Evolutionary conservation across 257 asterid species (phyloP), one percentile per base, ranked within the genome.

Genomic region (Ilex aquifolium): DNA sequence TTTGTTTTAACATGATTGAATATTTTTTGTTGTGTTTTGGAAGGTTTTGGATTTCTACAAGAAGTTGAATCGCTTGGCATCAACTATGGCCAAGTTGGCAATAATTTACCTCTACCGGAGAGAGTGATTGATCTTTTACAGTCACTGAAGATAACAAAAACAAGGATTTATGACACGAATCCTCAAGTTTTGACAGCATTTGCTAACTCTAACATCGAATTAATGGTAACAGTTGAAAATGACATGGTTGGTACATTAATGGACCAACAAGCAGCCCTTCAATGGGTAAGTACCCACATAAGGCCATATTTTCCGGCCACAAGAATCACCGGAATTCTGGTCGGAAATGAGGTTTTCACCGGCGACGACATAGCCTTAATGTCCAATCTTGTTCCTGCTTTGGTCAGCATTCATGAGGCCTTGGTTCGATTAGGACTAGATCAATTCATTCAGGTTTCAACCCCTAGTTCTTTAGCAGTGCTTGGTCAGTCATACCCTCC

Each of bases 151-250:
- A 62, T 92, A 7, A 69, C 91, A 2, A 85, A 83, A 62, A 80
- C 95, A n/a, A 72, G 95, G 70, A 88, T 92, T 64, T 92, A 88
- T 72, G 98, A 92, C 70, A 87, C 98, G 0, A 83, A 92, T 49
- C 95, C 95, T 6, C 79, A 76, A 60, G 65, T 88, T 13, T 65
- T 92, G 17, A 46, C 82, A 1, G 74, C 97, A 48, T 92, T 88
- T 49, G 95, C 93, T 14, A 76, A 85, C 73, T 80, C 98, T 16
- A 72, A 64, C 65, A 49, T 89, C 11, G 95, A 87, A 27, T 75
- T 92, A 1, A 74, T 87, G n/a, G 95, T 92, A 2, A 88, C 93
- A 2, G 87, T 89, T 0, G 95, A 83, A 57, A 92, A 92, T 73
- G 76, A 72, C 0, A 69, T 82, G 73, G 68, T 92, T 0, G 58